Base-by-base conservation (phyloP, 345 rosid genomes). In the Gynandropsis gynandra region DNA sequence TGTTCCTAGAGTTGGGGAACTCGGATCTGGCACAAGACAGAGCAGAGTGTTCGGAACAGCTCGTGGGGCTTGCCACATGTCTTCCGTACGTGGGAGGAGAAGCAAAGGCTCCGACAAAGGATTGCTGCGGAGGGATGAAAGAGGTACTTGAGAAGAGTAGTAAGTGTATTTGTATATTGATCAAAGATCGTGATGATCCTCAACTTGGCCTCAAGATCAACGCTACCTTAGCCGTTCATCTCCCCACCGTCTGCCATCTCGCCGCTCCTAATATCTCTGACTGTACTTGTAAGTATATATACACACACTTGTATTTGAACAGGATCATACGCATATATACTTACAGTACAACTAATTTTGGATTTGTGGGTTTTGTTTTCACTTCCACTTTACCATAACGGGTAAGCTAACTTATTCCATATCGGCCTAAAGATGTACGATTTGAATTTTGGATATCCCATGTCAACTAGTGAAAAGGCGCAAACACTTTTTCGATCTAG, bases 1-100 rank as follows among this genome's bases (percentile, higher is more conserved):
- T 63, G 68, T 35, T 73, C 12, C 10, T 51, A 13, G 76, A 74
- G 1, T 38, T 56, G n/a, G 81, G 72, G 21, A 56, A 37, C 34
- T 66, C 85, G 27, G 80, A 76, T 54, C 8, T 78, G 14, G 60
- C 64, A 47, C 74, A 83, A 59, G 97, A 89, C 64, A 75, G 61
- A 53, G 65, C 74, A 0, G 94, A 89, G 52, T 89, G 97, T 42
- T 47, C 78, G 1, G 19, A 48, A 56, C 76, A 83, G 42, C 54
- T 89, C 9, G 47, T 74, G 5, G 72, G 75, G 16, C 72, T 89
- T 2, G 67, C 88, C 10, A 40, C 87, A 0, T 89, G 95, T 39
- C 72, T 89, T n/a, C 74, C 90, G 1, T 89, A 78, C 11, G 95
- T 78, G 5, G 77, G 94, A 15, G 90, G 90, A 3, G 46, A 70